Conservation (phyloP, 768 basidiomycete species). For the Crepidotus variabilis region DNA sequence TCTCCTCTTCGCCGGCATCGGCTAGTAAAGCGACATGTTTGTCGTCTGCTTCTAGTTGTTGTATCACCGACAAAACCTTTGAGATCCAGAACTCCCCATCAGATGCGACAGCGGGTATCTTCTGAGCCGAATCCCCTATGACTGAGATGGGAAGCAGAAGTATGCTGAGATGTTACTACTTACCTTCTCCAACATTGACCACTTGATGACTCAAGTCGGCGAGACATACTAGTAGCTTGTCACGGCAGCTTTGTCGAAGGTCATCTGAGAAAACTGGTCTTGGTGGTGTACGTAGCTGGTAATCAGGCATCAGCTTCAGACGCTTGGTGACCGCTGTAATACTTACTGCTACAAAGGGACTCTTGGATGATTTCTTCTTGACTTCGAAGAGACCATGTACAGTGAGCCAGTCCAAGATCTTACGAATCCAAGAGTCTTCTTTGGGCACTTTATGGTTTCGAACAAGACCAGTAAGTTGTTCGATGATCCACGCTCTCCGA, state of each 20-base stretch:
- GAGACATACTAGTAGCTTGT: conserved; percentile 67
- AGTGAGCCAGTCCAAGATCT: conserved; percentile 76
- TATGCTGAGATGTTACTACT: conserved; percentile 8
- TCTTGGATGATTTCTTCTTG: conserved; percentile 71
- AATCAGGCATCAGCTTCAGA: not conserved
- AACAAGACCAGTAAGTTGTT: conserved; percentile 77
- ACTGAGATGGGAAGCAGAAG: not conserved
- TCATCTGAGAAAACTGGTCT: conserved; percentile 72
- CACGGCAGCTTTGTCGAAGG: conserved; percentile 62
- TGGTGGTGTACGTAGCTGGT: conserved; percentile 58
- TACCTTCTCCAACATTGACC: conserved; percentile 49
- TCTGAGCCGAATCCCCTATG: conserved; percentile 46
- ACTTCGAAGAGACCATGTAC: conserved; percentile 80
- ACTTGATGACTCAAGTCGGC: conserved; percentile 67
- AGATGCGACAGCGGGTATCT: conserved; percentile 57
- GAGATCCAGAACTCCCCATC: conserved; percentile 81
- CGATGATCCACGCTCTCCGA: conserved; percentile 77
- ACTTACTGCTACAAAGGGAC: conserved; percentile 52
- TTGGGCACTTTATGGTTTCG: conserved; percentile 80
- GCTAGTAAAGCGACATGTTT: conserved; percentile 60
- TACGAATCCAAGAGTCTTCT: conserved; percentile 71
- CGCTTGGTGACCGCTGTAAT: not conserved
- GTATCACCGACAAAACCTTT: conserved; percentile 55
- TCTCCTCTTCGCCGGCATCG: conserved; percentile 55
- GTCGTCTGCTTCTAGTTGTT: conserved; percentile 54